These are phyloP conservation scores for Entrophospora sp. DNA, from an alignment of 192 early-diverging fungal genomes.

Conservation along the genomic window DNA sequence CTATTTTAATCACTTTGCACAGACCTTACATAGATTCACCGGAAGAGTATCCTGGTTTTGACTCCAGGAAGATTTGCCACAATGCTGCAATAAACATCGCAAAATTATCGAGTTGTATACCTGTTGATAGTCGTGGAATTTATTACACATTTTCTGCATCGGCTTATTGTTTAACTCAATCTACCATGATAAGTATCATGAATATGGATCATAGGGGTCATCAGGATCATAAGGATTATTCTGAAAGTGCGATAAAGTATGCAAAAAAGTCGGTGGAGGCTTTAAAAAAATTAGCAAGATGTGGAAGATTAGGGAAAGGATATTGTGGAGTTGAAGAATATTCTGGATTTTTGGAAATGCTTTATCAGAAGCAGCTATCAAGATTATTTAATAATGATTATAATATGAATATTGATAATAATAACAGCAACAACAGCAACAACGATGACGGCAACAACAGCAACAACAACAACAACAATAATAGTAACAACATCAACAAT, in stretches of 20 bases:
- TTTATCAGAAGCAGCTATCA: slow-evolving; percentile 18
- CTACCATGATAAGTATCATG: slow-evolving; percentile 28
- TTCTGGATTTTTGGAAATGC: slow-evolving; percentile 23
- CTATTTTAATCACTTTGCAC: slow-evolving; percentile 37
- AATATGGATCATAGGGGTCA: slow-evolving; percentile 17
- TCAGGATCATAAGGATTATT: too few relatives aligned
- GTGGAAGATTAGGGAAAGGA: background rate
- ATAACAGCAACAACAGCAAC: slow-evolving; percentile 19
- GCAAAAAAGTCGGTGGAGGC: background rate
- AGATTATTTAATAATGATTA: slow-evolving; percentile 12
- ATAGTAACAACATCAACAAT: slow-evolving; percentile 20
- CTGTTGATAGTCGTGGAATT: slow-evolving; percentile 24
- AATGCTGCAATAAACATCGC: slow-evolving; percentile 29
- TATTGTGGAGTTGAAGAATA: slow-evolving; percentile 21
- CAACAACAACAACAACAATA: slow-evolving; percentile 22
- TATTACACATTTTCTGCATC: background rate
- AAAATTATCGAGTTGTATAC: slow-evolving; percentile 25
- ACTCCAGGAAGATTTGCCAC: slow-evolving; percentile 30
- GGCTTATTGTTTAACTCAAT: slow-evolving; percentile 27
- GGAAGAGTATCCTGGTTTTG: slow-evolving; percentile 24
- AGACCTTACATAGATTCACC: slow-evolving; percentile 42
- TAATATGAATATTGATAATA: slow-evolving; percentile 18
- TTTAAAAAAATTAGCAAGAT: background rate
- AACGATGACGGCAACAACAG: slow-evolving; percentile 17
- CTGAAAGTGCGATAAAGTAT: background rate